Evolutionary conservation across 768 basidiomycete species (phyloP), one percentile per base, ranked within the genome.

Genomic region (Panellus pusillus): DNA sequence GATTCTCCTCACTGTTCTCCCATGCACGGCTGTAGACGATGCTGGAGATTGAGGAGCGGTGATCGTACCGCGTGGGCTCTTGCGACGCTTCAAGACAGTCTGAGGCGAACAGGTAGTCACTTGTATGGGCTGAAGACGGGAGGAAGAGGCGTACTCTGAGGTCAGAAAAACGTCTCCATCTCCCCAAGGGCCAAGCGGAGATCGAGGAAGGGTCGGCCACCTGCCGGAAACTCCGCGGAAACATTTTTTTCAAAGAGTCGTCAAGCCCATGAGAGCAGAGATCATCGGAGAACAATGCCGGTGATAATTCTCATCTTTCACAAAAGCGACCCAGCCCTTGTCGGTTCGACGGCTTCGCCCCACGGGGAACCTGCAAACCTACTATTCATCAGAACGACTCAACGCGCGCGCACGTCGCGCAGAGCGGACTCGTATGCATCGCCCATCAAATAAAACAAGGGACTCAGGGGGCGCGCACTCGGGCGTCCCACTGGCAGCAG

Each of bases 1-100:
- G 65, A 53, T 61, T 79, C 70, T 98, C 95, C 80, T 98, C 86
- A 52, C 96, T 93, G 12, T 65, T 68, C 66, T 96, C 93, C 92
- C 93, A 95, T 44, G 71, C 79, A 24, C 86, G 84, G 44, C 82
- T 83, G 64, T 84, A 86, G 14, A 75, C 68, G 32, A 73, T 52
- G 65, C 66, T 58, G 13, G 72, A 63, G 41, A 52, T 68, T 11
- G 63, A 55, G 3, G 58, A 42, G 19, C 61, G 66, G 45, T 44
- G 57, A 57, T 82, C 60, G 48, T 75, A 63, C 50, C 74, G n/a
- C n/a, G n/a, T n/a, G n/a, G n/a, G n/a, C n/a, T n/a, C n/a, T n/a
- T n/a, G n/a, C n/a, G n/a, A n/a, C n/a, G n/a, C n/a, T n/a, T n/a
- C n/a, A n/a, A n/a, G n/a, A n/a, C n/a, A n/a, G n/a, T n/a, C n/a